Evolutionary conservation across 768 basidiomycete genomes (phyloP).

Genomic region (Agaricus subrufescens): DNA sequence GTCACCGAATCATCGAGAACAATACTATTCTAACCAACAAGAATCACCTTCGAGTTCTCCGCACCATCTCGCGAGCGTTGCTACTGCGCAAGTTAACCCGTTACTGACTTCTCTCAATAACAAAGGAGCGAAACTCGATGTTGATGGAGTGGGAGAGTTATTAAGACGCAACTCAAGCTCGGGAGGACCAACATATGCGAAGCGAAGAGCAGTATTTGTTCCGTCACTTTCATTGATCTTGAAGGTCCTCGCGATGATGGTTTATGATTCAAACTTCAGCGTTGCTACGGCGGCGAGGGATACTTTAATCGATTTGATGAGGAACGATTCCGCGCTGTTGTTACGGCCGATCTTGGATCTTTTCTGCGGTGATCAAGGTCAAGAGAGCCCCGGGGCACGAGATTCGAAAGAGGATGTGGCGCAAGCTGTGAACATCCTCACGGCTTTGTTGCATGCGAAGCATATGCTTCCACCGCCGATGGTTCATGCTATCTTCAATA

Average conservation of each 20-base stretch:
- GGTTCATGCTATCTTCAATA: constrained; percentile 65
- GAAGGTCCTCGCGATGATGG: constrained; percentile 46
- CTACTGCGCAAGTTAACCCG: constrained; percentile 6
- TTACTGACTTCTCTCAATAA: not conserved
- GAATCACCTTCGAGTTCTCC: constrained; percentile 20
- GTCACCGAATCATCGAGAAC: constrained; percentile 7
- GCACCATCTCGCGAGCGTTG: constrained; percentile 22
- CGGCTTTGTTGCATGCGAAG: constrained; percentile 54
- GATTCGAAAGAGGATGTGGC: constrained; percentile 33
- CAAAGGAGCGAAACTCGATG: not conserved
- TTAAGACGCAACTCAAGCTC: constrained; percentile 55
- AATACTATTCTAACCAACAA: constrained; percentile 3
- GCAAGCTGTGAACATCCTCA: constrained; percentile 46
- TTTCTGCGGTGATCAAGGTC: constrained; percentile 29
- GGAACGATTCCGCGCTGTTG: constrained; percentile 69
- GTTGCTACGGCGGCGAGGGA: constrained; percentile 56
- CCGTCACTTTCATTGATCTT: constrained; percentile 53
- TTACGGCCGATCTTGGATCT: constrained; percentile 58
- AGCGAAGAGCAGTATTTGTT: constrained; percentile 65
- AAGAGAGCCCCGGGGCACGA: constrained; percentile 20
- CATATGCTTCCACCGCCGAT: constrained; percentile 55
- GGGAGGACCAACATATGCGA: constrained; percentile 42
- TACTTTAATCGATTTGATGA: constrained; percentile 60
- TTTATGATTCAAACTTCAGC: constrained; percentile 46
- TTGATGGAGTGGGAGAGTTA: constrained; percentile 27